Conservation (phyloP, 495 filamentous ascomycete genomes). For the Annulohypoxylon maeteangense region DNA sequence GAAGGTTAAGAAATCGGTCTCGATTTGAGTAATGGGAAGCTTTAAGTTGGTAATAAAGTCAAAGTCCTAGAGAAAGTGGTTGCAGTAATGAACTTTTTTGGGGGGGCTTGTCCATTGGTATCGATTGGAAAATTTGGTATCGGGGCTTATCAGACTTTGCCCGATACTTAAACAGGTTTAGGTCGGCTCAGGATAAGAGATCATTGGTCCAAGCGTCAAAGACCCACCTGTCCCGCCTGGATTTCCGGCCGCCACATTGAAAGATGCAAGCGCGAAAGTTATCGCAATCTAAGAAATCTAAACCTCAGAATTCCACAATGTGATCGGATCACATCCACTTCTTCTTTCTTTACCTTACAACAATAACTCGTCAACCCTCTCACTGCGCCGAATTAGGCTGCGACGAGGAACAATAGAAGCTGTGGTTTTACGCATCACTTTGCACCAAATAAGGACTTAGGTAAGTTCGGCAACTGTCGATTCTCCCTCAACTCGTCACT, state of each 20-base stretch:
- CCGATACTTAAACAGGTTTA: constrained; percentile 17
- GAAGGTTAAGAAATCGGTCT: neutral
- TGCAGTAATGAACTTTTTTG: constrained; percentile 17
- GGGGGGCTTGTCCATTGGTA: neutral
- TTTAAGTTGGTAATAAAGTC: neutral
- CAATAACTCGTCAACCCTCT: neutral
- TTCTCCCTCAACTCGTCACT: neutral
- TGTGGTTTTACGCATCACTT: neutral
- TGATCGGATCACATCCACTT: constrained; percentile 27
- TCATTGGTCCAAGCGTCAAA: constrained; percentile 22
- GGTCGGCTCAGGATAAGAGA: neutral
- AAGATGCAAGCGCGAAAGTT: constrained; percentile 43
- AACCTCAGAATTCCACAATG: constrained; percentile 42
- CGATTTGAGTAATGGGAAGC: neutral
- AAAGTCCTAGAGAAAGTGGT: neutral
- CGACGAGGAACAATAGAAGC: constrained; percentile 5
- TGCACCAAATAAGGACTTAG: constrained; percentile 16
- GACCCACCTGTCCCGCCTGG: constrained; percentile 37
- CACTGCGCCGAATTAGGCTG: constrained; percentile 20
- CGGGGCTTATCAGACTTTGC: constrained; percentile 28
- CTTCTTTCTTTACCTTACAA: constrained; percentile 14
- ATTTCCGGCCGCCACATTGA: constrained; percentile 42
- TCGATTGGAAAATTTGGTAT: constrained; percentile 41
- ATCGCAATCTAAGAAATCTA: constrained; percentile 44
- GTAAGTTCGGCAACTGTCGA: neutral